Evolutionary conservation across 148 eudicot species (phyloP).

Genomic region (Tetragonia tetragonoides): DNA sequence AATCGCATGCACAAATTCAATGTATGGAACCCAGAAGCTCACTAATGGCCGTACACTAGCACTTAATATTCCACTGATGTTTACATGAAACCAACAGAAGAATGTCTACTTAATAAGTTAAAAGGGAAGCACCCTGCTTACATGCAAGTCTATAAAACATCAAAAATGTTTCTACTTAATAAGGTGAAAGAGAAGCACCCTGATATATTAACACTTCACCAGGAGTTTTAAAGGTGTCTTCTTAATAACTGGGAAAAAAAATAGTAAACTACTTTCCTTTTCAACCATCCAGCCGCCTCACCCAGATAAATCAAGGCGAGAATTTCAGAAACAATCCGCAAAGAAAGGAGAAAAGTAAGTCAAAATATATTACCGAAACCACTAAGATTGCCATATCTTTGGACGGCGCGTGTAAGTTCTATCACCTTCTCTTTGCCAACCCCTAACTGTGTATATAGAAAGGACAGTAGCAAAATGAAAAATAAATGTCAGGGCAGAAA

Average conservation of each 20-base stretch:
- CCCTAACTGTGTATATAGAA: conserved; percentile 59
- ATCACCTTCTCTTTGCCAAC: conserved; percentile 62
- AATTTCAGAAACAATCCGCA: conserved; percentile 2
- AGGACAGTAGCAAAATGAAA: conserved; percentile 20
- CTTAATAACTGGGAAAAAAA: neutral
- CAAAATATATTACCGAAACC: conserved; percentile 66
- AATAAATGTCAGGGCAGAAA: neutral
- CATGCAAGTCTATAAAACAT: no score
- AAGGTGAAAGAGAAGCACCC: no score
- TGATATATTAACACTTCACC: neutral
- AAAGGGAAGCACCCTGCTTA: no score
- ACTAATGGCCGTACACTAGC: no score
- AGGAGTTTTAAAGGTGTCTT: no score
- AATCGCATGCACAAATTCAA: no score
- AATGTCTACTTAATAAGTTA: no score
- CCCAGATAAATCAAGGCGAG: neutral
- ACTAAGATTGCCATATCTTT: conserved; percentile 77
- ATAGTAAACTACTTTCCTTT: neutral
- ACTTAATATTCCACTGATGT: no score
- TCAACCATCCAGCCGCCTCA: neutral
- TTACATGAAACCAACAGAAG: no score
- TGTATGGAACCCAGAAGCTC: no score
- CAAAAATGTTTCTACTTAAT: neutral
- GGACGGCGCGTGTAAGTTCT: conserved; percentile 48
- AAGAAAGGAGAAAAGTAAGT: neutral